Evolutionary conservation across 176 grass and related monocot genomes (phyloP), one percentile per base, ranked within the genome.

Genomic region (Ananas comosus): DNA sequence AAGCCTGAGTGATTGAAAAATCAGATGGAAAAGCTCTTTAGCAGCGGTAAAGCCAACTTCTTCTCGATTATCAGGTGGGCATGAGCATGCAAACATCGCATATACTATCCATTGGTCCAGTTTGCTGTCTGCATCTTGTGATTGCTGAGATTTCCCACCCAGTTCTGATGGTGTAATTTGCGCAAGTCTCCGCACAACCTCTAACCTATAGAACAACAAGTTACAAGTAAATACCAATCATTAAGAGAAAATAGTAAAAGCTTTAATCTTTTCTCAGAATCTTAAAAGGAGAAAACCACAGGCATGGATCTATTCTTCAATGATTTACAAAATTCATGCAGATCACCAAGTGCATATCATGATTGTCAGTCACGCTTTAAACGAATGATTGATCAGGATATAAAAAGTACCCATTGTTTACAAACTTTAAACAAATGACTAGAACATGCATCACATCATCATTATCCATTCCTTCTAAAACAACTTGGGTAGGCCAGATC

Each of bases 91-190:
- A 90, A 97, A 92, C 77, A 92, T 97, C 5, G 89, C 89, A 81
- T 97, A 97, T 82, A 97, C 87, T 66, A 97, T 75, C 93, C 93
- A 97, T 53, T 97, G 93, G 19, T 97, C 93, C 19, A 92, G 82
- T 70, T 97, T 97, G 64, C 82, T 81, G 57, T 97, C 93, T 29
- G 86, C 47, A 84, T 97, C 93, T 67, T 88, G 88, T 50, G 79
- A 83, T 48, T 91, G 88, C 66, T 96, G 79, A 64, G 86, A 84
- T 80, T 92, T 97, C 74, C 93, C 93, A 70, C 93, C 93, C 22
- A 97, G 81, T 53, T 97, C 93, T 1, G 85, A 69, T 67, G 88
- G 93, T 29, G 93, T 97, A 71, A 97, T 87, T 68, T 90, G 89
- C 65, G 85, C 86, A 72, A 97, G 86, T 69, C 93, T 90, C 72